A percentile compares a stretch with the other conserved stretches of the same genome.
These are phyloP conservation scores for Neltuma alba DNA, from an alignment of 306 rosid species.

Conservation along the genomic window DNA sequence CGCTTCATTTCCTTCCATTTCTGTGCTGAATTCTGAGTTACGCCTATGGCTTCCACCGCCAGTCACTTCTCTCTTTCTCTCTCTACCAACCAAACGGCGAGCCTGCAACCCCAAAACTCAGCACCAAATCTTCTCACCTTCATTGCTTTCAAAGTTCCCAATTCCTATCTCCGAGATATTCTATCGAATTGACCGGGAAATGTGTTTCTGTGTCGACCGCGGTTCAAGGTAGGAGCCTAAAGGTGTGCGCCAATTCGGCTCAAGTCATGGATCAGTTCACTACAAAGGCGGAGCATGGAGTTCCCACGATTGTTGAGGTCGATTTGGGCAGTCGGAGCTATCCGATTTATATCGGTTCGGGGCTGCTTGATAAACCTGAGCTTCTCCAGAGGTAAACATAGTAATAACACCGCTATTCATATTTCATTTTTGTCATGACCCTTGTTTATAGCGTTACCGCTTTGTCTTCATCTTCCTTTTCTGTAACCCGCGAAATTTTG, in stretches of 20 bases:
- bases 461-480: too few relatives aligned
- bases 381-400: slow-evolving; percentile 84
- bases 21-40: background rate
- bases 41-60: slow-evolving; percentile 59
- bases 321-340: slow-evolving; percentile 90
- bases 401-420: background rate
- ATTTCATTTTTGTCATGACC: background rate
- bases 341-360: slow-evolving; percentile 91
- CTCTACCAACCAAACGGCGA: slow-evolving; percentile 42
- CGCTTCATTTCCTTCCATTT: background rate
- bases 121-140: slow-evolving; percentile 19
- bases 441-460: background rate
- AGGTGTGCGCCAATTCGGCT: slow-evolving; percentile 59
- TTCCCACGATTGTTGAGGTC: slow-evolving; percentile 66
- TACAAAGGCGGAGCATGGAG: slow-evolving; percentile 32
- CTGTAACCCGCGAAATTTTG: too few relatives aligned
- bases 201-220: slow-evolving; percentile 20
- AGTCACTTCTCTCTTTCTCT: slow-evolving; percentile 44
- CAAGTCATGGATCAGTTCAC: slow-evolving; percentile 68
- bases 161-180: slow-evolving; percentile 36
- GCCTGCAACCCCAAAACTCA: slow-evolving; percentile 33
- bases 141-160: slow-evolving; percentile 34
- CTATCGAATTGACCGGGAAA: slow-evolving; percentile 32
- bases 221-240: slow-evolving; percentile 24
- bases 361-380: slow-evolving; percentile 70